Conservation (phyloP, 345 rosid species). For the Ricinus communis region DNA sequence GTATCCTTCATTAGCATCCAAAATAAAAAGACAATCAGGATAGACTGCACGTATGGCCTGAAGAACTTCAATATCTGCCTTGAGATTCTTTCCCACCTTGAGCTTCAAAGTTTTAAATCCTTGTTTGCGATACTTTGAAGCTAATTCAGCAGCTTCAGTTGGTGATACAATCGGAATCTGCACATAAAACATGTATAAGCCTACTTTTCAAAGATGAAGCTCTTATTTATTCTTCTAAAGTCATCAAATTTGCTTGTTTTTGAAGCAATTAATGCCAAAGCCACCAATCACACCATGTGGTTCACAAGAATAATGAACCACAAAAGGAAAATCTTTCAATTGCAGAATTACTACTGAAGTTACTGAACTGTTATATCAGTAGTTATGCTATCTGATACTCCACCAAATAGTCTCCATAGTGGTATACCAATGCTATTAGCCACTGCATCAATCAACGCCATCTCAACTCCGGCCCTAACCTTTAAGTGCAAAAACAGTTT, state of each 20-base stretch:
- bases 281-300: background rate
- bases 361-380: constrained; percentile 87
- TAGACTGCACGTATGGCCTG: constrained; percentile 77
- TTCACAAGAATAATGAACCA: background rate
- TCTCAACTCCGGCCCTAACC: constrained; percentile 91
- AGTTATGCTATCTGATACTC: constrained; percentile 59
- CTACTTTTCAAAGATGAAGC: background rate
- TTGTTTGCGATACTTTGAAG: constrained; percentile 58
- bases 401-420: constrained; percentile 87
- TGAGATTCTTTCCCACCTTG: constrained; percentile 83
- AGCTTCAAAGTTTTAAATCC: constrained; percentile 89
- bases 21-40: constrained; percentile 72
- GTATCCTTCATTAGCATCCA: constrained; percentile 98
- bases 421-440: constrained; percentile 69
- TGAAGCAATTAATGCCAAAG: background rate
- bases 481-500: constrained; percentile 33
- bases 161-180: constrained; percentile 96
- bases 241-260: background rate
- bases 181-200: constrained; percentile 18
- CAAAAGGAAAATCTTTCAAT: constrained; percentile 4
- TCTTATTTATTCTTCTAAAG: background rate
- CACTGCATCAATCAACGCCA: constrained; percentile 89
- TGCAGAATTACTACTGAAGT: constrained; percentile 27
- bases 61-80: constrained; percentile 73
- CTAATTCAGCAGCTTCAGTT: constrained; percentile 71